Evolutionary conservation across 495 filamentous ascomycete genomes (phyloP).

Genomic region (Neurospora sp.): DNA sequence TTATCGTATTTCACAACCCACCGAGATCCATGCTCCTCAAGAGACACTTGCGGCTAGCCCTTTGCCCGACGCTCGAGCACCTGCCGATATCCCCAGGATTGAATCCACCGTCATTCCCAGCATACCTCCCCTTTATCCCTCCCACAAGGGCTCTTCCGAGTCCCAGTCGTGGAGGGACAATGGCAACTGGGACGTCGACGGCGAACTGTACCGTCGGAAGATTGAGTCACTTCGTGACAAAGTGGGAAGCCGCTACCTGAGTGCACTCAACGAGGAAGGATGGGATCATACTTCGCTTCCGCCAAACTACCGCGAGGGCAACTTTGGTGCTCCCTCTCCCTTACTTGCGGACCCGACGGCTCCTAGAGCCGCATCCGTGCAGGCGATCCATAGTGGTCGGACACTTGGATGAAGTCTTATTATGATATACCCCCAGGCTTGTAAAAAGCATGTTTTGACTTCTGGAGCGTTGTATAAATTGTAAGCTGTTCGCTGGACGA

Average conservation of each 20-base stretch:
- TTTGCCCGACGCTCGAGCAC: slow-evolving; percentile 16
- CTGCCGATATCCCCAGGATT: slow-evolving; percentile 34
- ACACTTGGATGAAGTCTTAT: slow-evolving; percentile 30
- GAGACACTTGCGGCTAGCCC: slow-evolving; percentile 19
- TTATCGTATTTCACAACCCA: slow-evolving; percentile 34
- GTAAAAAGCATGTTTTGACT: slow-evolving; percentile 4
- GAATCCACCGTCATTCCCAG: slow-evolving; percentile 32
- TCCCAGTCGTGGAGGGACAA: slow-evolving; percentile 32
- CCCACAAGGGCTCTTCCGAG: slow-evolving; percentile 25
- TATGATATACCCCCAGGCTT: slow-evolving; percentile 16
- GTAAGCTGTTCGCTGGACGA: slow-evolving; percentile 8
- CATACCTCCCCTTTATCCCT: slow-evolving; percentile 30
- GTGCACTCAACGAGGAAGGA: slow-evolving; percentile 70
- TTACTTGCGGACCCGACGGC: slow-evolving; percentile 33
- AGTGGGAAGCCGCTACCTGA: slow-evolving; percentile 75
- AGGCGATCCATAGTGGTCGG: slow-evolving; percentile 40
- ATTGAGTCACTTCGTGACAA: slow-evolving; percentile 77
- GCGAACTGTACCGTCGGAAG: slow-evolving; percentile 73
- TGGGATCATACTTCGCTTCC: slow-evolving; percentile 35
- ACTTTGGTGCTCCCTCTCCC: slow-evolving; percentile 31
- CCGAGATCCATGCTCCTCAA: slow-evolving; percentile 17
- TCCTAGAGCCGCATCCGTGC: slow-evolving; percentile 34
- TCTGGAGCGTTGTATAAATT: slow-evolving; percentile 3
- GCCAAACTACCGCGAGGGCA: slow-evolving; percentile 21
- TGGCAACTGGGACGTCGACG: slow-evolving; percentile 55